Percentiles rank a stretch among this genome's conserved stretches.
These are phyloP conservation scores for Ustilago lituana DNA, from an alignment of 1,284 basidiomycete species.

Conservation along the genomic window DNA sequence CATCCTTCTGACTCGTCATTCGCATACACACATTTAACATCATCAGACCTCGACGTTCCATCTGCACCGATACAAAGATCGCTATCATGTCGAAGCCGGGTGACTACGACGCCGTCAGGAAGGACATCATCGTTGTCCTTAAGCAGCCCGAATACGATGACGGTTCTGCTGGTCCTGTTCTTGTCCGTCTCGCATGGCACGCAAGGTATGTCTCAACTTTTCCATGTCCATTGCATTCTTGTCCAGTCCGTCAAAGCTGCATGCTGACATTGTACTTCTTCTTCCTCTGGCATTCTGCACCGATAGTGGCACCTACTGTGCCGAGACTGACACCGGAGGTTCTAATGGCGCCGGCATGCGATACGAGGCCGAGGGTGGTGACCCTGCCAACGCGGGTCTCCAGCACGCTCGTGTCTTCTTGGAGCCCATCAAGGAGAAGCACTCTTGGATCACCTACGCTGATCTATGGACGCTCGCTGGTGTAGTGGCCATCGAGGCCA, in stretches of 20 bases:
- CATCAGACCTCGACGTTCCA: not conserved
- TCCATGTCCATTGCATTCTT: too few species aligned
- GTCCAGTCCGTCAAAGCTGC: too few species aligned
- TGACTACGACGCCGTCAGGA: slow-evolving; percentile 62
- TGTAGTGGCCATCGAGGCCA: slow-evolving; percentile 70
- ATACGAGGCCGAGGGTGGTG: slow-evolving; percentile 69
- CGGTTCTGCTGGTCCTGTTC: slow-evolving; percentile 63
- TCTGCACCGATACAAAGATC: not conserved
- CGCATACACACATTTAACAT: too few species aligned
- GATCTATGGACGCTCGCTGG: slow-evolving; percentile 70
- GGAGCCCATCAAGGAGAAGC: slow-evolving; percentile 70
- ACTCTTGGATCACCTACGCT: slow-evolving; percentile 71
- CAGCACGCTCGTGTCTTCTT: slow-evolving; percentile 71
- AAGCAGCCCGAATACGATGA: slow-evolving; percentile 66
- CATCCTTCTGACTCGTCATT: too few species aligned
- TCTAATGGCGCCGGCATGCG: slow-evolving; percentile 70
- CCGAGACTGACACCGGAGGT: slow-evolving; percentile 69
- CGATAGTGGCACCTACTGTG: slow-evolving; percentile 66
- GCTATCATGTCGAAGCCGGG: slow-evolving; percentile 47
- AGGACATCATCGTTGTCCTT: slow-evolving; percentile 61
- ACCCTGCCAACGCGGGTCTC: slow-evolving; percentile 69
- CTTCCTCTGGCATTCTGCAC: too few species aligned
- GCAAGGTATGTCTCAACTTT: too few species aligned
- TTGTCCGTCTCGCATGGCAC: slow-evolving; percentile 66
- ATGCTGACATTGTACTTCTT: too few species aligned